Conservation (phyloP, 345 rosid genomes). For the Hypericum androsaemum region DNA sequence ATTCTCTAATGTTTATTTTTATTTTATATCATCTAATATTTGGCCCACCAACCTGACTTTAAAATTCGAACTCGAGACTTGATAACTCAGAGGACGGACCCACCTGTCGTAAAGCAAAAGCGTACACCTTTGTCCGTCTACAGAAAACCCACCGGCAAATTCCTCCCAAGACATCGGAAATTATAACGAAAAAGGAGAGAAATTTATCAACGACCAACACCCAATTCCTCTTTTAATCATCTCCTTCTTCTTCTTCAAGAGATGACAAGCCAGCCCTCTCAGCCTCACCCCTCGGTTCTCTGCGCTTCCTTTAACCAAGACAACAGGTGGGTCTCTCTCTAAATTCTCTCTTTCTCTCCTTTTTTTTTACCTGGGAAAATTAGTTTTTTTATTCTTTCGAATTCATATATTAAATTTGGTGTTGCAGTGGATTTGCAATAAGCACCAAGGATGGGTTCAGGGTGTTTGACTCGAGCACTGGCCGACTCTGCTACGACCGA, state of each 20-base stretch:
- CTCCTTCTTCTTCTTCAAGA: background rate
- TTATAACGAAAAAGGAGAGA: too few species aligned
- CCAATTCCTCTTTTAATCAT: background rate
- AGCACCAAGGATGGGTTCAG: conserved; percentile 66
- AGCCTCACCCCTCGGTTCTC: conserved; percentile 36
- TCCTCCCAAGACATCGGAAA: too few species aligned
- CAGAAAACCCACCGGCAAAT: too few species aligned
- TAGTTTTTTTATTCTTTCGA: background rate
- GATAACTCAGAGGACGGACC: too few species aligned
- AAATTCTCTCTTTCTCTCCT: background rate
- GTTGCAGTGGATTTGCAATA: conserved; percentile 56
- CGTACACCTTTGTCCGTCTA: too few species aligned
- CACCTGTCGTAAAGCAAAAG: too few species aligned
- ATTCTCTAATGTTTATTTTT: too few species aligned
- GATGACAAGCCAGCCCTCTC: conserved; percentile 55
- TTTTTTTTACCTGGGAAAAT: background rate
- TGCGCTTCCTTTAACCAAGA: conserved; percentile 89
- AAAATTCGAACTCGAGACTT: too few species aligned
- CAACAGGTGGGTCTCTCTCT: conserved; percentile 30
- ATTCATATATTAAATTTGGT: background rate
- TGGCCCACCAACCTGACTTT: too few species aligned
- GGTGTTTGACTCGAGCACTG: conserved; percentile 65
- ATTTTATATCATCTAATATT: too few species aligned
- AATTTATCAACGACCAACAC: background rate
- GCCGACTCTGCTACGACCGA: conserved; percentile 79